Percentiles rank a stretch among this genome's conserved stretches.
Conservation (phyloP, 148 eudicot genomes). For the Camellia sinensis region DNA sequence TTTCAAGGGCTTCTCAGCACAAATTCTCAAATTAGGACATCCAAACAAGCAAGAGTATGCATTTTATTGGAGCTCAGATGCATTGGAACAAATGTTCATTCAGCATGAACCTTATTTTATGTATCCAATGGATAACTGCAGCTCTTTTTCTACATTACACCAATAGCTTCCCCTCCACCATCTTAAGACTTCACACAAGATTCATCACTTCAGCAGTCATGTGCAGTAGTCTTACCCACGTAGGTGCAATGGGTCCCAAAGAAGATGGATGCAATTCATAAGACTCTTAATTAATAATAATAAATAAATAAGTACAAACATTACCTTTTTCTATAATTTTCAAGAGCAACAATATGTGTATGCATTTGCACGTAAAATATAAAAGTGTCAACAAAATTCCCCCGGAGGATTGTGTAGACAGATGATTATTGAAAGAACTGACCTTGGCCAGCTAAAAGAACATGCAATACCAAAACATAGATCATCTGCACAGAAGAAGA, state of each 20-base stretch:
- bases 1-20: neutral
- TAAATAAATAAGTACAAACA: too few species aligned
- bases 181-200: neutral
- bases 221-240: neutral
- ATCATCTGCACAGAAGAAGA: neutral
- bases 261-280: too few species aligned
- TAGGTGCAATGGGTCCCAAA: neutral
- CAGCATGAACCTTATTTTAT: neutral
- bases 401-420: neutral
- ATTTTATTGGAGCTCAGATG: neutral
- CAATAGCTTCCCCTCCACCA: neutral
- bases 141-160: neutral
- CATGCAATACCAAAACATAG: neutral
- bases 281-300: too few species aligned
- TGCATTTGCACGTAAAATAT: neutral
- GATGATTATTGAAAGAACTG: neutral
- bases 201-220: neutral
- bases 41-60: neutral
- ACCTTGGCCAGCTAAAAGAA: neutral
- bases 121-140: neutral
- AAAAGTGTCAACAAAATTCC: neutral
- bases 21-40: neutral
- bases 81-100: neutral
- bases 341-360: neutral
- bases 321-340: too few species aligned